Conservation (phyloP, 805 yeast genomes). For the Ogataea paradorogensis region DNA sequence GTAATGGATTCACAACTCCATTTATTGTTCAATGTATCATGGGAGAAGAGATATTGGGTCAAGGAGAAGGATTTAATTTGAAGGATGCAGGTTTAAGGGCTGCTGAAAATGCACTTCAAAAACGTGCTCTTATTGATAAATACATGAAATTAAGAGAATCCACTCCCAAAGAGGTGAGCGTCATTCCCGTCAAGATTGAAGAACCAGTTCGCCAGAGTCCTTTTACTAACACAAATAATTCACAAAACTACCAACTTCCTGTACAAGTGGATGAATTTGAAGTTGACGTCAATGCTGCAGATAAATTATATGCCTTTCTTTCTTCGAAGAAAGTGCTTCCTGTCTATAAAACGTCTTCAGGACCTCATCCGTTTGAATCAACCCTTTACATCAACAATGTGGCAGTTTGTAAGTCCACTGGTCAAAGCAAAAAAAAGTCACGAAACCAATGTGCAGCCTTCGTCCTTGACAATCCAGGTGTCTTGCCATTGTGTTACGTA, state of each 20-base stretch:
- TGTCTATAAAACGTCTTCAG: constrained; percentile 26
- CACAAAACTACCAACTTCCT: constrained; percentile 1
- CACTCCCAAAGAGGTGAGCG: constrained; percentile 39
- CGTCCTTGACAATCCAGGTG: constrained; percentile 22
- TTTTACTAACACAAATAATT: background rate
- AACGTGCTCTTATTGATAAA: constrained; percentile 58
- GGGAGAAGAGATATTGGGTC: constrained; percentile 64
- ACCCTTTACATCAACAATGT: constrained; percentile 32
- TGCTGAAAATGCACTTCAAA: constrained; percentile 73
- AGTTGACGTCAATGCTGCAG: constrained; percentile 25
- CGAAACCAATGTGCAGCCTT: constrained; percentile 39
- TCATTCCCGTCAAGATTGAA: constrained; percentile 10
- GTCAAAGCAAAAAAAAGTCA: constrained; percentile 37
- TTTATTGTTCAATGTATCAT: constrained; percentile 66
- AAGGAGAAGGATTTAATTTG: constrained; percentile 64
- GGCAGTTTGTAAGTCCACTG: constrained; percentile 34
- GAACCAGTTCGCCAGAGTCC: background rate
- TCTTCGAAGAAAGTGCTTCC: constrained; percentile 29
- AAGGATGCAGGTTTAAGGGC: constrained; percentile 83
- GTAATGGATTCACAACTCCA: constrained; percentile 49
- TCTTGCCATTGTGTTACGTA: constrained; percentile 20
- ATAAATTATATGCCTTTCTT: constrained; percentile 32
- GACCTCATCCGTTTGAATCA: constrained; percentile 24
- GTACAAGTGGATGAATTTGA: constrained; percentile 16
- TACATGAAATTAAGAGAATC: constrained; percentile 56